Evolutionary conservation across 202 grass and related monocot species (phyloP).

Genomic region (Schoenoplectus tabernaemontani): DNA sequence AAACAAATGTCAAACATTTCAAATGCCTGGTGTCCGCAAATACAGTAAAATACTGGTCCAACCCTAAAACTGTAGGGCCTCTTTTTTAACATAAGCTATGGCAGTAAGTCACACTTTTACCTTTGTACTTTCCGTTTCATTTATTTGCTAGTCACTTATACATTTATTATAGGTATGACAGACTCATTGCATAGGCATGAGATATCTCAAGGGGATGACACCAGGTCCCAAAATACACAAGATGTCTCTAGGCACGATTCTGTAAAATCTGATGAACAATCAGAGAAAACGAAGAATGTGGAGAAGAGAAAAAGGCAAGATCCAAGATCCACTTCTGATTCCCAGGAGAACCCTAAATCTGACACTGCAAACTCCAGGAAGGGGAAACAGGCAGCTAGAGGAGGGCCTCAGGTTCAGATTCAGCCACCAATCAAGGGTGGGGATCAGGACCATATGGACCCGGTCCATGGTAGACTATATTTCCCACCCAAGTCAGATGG

Average conservation of each 20-base stretch:
- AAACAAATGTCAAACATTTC: neutral
- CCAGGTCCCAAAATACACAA: constrained; percentile 84
- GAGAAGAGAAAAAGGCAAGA: constrained; percentile 88
- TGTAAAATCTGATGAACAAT: constrained; percentile 81
- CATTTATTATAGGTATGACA: constrained; percentile 29
- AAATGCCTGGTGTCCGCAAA: neutral
- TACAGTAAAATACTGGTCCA: neutral
- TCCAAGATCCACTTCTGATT: constrained; percentile 52
- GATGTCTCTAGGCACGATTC: constrained; percentile 45
- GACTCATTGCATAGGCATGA: constrained; percentile 47
- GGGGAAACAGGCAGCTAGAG: constrained; percentile 54
- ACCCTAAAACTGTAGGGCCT: neutral
- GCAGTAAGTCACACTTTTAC: neutral
- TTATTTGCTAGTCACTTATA: constrained; percentile 17
- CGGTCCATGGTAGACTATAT: constrained; percentile 36
- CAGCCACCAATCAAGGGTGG: constrained; percentile 26
- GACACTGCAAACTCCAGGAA: constrained; percentile 71
- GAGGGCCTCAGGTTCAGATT: constrained; percentile 40
- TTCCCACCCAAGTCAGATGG: constrained; percentile 37
- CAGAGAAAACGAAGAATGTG: constrained; percentile 57
- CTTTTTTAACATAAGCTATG: neutral
- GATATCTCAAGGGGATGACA: constrained; percentile 63
- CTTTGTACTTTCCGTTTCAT: neutral
- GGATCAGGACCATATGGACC: constrained; percentile 55
- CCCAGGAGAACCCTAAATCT: constrained; percentile 64